Percentiles rank a stretch among this genome's conserved stretches.
Evolutionary conservation across 257 asterid species (phyloP).

Genomic region (Plantago elongata): DNA sequence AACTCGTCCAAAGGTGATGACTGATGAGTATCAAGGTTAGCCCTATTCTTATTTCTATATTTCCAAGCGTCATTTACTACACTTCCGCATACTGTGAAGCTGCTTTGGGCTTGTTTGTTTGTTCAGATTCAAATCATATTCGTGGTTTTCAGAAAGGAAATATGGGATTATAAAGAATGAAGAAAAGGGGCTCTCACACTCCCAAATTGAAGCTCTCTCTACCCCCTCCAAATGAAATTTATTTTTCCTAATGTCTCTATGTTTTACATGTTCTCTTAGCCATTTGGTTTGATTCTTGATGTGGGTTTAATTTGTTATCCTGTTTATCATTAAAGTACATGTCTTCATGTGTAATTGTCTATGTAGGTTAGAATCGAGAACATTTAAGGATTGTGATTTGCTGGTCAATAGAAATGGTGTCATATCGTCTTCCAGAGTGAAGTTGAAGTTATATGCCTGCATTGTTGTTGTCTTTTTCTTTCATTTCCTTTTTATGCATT

Average conservation of each 20-base stretch:
- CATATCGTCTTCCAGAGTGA: conserved; percentile 68
- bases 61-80: too few species aligned
- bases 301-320: background rate
- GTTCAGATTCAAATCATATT: too few species aligned
- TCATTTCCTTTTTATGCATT: background rate
- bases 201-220: conserved; percentile 73
- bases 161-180: conserved; percentile 29
- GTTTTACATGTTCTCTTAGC: conserved; percentile 4
- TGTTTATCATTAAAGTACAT: background rate
- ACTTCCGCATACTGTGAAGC: too few species aligned
- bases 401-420: conserved; percentile 90
- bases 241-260: conserved; percentile 81
- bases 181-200: conserved; percentile 73
- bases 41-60: too few species aligned
- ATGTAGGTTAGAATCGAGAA: conserved; percentile 83
- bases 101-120: too few species aligned
- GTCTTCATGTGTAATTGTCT: background rate
- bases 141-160: background rate
- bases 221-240: conserved; percentile 79
- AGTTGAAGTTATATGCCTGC: conserved; percentile 61
- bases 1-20: too few species aligned
- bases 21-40: too few species aligned
- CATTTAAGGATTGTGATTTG: conserved; percentile 94
- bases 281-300: background rate
- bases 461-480: background rate